phyloP scores from a whole-genome alignment of 2,329 filamentous ascomycete genomes.

The Didymosphaeria variabile region DNA sequence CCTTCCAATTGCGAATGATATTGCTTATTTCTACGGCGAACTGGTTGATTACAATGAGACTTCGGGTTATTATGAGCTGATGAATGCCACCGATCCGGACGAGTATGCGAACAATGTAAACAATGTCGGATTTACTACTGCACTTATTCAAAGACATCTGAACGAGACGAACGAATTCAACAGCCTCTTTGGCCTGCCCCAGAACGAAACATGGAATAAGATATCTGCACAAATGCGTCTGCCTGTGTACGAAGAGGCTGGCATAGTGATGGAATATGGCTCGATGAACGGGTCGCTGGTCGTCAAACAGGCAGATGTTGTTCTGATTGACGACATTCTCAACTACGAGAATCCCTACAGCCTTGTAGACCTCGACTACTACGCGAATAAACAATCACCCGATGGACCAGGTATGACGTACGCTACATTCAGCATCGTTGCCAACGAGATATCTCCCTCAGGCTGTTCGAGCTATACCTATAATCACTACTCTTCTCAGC shows the following conservation, averaged over 20 bases:
- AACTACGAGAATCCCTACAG: constrained; percentile 66
- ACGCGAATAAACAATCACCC: constrained; percentile 72
- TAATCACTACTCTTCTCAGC: constrained; percentile 68
- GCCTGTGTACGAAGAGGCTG: constrained; percentile 61
- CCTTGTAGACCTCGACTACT: constrained; percentile 71
- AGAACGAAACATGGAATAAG: constrained; percentile 67
- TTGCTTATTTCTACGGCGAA: constrained; percentile 69
- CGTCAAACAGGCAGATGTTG: constrained; percentile 77
- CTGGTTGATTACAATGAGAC: constrained; percentile 67
- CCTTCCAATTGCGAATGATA: constrained; percentile 70
- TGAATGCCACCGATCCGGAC: constrained; percentile 75
- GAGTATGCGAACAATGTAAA: constrained; percentile 74
- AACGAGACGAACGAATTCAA: constrained; percentile 67
- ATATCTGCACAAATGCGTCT: constrained; percentile 66
- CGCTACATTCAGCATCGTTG: constrained; percentile 72
- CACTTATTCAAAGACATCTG: constrained; percentile 66
- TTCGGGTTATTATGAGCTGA: constrained; percentile 38
- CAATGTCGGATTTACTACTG: constrained; percentile 75
- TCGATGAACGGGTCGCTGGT: constrained; percentile 72
- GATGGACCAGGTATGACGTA: constrained; percentile 79
- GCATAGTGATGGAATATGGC: constrained; percentile 70
- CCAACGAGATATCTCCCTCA: constrained; percentile 70
- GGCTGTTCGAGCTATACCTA: constrained; percentile 76
- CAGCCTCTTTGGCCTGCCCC: constrained; percentile 61
- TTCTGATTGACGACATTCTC: constrained; percentile 71